Evolutionary conservation across 2,329 filamentous ascomycete genomes (phyloP).

Genomic region (Penicillium hesseltinei): DNA sequence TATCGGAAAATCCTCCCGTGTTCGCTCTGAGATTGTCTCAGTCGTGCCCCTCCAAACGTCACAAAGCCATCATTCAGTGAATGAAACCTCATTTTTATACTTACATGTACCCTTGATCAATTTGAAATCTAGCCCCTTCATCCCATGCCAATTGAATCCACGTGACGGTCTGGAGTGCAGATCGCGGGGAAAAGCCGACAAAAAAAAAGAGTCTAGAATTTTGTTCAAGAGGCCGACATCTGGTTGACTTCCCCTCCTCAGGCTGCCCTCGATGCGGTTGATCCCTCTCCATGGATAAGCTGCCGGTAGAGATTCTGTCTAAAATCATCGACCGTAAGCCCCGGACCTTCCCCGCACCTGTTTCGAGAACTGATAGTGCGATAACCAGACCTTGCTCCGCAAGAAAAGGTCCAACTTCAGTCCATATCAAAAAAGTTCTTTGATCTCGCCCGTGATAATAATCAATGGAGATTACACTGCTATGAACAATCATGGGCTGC

Average conservation of each 20-base stretch:
- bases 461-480: slow-evolving; percentile 72
- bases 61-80: not conserved
- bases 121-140: not conserved
- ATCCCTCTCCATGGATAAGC: slow-evolving; percentile 48
- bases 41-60: not conserved
- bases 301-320: slow-evolving; percentile 64
- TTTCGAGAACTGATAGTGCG: slow-evolving; percentile 20
- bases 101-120: not conserved
- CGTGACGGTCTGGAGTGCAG: slow-evolving; percentile 22
- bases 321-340: slow-evolving; percentile 62
- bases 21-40: not conserved
- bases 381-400: slow-evolving; percentile 58
- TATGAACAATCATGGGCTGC: slow-evolving; percentile 70
- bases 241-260: slow-evolving; percentile 1
- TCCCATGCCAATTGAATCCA: slow-evolving; percentile 7
- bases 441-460: slow-evolving; percentile 68
- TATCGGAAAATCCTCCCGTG: slow-evolving; percentile 4
- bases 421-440: slow-evolving; percentile 66
- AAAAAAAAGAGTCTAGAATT: slow-evolving; percentile 10
- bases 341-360: slow-evolving; percentile 23
- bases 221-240: slow-evolving; percentile 11
- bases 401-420: slow-evolving; percentile 66
- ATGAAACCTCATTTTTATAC: not conserved
- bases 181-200: slow-evolving; percentile 17
- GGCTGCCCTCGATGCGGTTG: slow-evolving; percentile 26